Conservation (phyloP, 352 stramenopile genomes). For the Pythium grandisporangium region DNA sequence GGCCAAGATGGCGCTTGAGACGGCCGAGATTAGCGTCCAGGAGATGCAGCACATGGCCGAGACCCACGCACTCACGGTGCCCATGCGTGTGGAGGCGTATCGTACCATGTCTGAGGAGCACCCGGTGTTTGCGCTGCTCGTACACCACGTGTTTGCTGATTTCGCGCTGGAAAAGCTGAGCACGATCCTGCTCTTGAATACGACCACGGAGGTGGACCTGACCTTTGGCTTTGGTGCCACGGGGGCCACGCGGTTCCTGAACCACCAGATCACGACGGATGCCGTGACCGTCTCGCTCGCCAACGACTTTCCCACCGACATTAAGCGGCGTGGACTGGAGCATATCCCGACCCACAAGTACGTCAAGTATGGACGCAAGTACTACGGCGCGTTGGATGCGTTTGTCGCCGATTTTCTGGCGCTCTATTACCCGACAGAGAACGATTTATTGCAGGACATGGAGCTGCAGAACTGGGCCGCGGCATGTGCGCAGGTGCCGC, state of each 20-base stretch:
- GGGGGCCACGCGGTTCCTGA: slow-evolving; percentile 18
- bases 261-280: slow-evolving; percentile 7
- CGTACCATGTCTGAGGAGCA: slow-evolving; percentile 20
- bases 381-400: slow-evolving; percentile 14
- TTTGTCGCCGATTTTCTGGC: slow-evolving; percentile 17
- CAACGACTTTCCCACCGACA: slow-evolving; percentile 7
- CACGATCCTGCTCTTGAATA: slow-evolving; percentile 27
- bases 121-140: slow-evolving; percentile 23
- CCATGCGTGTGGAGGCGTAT: slow-evolving; percentile 31
- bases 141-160: slow-evolving; percentile 23
- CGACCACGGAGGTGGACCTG: slow-evolving; percentile 23
- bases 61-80: slow-evolving; percentile 34
- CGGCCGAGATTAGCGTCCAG: slow-evolving; percentile 31
- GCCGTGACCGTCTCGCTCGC: slow-evolving; percentile 7
- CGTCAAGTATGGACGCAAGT: slow-evolving; percentile 19
- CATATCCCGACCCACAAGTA: slow-evolving; percentile 25
- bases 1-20: slow-evolving; percentile 37
- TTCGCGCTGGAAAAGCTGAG: slow-evolving; percentile 28
- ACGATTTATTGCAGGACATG: slow-evolving; percentile 14
- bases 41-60: slow-evolving; percentile 45
- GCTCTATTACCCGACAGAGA: slow-evolving; percentile 21
- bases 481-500: not conserved
- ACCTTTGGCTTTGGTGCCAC: slow-evolving; percentile 33
- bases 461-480: slow-evolving; percentile 17
- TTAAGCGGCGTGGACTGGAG: slow-evolving; percentile 11